Percentiles rank a stretch among this genome's conserved stretches.
Evolutionary conservation across 768 basidiomycete species (phyloP).

Genomic region (Lanmaoa rubissima): DNA sequence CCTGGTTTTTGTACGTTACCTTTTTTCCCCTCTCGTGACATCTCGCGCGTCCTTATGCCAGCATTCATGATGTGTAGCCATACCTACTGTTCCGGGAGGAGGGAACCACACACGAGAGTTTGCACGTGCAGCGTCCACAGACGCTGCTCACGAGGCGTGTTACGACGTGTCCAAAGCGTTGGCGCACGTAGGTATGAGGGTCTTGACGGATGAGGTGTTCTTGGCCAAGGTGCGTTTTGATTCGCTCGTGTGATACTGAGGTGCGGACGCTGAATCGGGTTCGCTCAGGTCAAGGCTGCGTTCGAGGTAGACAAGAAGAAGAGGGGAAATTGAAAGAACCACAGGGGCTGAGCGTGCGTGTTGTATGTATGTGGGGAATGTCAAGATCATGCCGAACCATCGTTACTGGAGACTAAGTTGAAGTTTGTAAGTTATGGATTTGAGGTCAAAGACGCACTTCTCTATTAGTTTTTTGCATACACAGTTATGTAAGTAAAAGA

Average conservation of each 20-base stretch:
- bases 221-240: conserved; percentile 46
- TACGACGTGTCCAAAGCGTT: conserved; percentile 68
- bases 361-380: too few relatives aligned
- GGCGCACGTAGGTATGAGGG: conserved; percentile 64
- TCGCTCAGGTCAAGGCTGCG: conserved; percentile 42
- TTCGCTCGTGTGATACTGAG: background rate
- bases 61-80: conserved; percentile 43
- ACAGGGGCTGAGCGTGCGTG: background rate
- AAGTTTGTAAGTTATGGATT: background rate
- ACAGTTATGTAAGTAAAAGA: too few relatives aligned
- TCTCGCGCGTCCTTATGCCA: background rate
- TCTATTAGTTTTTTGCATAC: too few relatives aligned
- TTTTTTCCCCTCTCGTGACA: background rate
- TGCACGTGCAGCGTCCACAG: conserved; percentile 54
- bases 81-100: conserved; percentile 66
- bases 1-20: conserved; percentile 49
- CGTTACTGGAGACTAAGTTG: background rate
- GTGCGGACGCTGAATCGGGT: background rate
- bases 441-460: background rate
- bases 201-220: conserved; percentile 64
- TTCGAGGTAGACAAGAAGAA: conserved; percentile 43
- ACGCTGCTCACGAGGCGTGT: conserved; percentile 61
- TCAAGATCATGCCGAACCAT: too few relatives aligned
- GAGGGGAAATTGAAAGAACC: background rate
- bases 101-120: conserved; percentile 78